A percentile compares a stretch with the other conserved stretches of the same genome.
phyloP scores from a whole-genome alignment of 2,329 filamentous ascomycete genomes.

The Teratosphaeriaceae sp. region DNA sequence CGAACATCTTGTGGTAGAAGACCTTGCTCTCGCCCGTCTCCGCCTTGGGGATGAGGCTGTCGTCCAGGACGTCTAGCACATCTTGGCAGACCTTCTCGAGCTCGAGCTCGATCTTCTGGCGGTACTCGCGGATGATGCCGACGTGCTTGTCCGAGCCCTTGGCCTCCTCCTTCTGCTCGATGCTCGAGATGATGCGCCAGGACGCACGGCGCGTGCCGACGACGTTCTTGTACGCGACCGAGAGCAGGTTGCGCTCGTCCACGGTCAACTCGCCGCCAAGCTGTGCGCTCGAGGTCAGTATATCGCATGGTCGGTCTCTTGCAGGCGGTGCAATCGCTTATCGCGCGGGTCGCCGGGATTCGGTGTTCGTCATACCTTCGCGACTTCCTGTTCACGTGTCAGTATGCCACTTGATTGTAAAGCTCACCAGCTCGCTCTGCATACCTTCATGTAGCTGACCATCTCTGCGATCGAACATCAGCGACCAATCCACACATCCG shows the following conservation, averaged over 20 bases:
- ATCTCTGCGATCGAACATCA: constrained; percentile 63
- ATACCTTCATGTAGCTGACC: constrained; percentile 99
- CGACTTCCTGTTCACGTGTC: too few species aligned
- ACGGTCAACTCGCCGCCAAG: constrained; percentile 64
- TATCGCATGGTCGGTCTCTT: too few species aligned
- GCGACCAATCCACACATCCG: neutral
- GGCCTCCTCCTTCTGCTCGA: constrained; percentile 99
- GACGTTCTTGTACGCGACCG: constrained; percentile 98
- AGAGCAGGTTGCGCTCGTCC: constrained; percentile 95
- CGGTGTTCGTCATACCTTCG: too few species aligned
- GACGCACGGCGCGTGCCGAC: constrained; percentile 94
- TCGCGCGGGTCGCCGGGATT: too few species aligned
- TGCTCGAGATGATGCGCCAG: constrained; percentile 97
- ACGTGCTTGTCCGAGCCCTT: constrained; percentile 96
- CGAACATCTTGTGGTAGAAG: constrained; percentile 99
- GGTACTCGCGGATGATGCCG: constrained; percentile 91
- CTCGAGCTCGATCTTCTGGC: constrained; percentile 95
- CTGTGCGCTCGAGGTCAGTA: too few species aligned
- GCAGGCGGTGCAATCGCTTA: too few species aligned
- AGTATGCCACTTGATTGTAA: too few species aligned
- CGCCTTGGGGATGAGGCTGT: constrained; percentile 89
- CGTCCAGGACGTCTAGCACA: constrained; percentile 88
- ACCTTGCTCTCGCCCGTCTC: constrained; percentile 97
- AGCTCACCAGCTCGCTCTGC: constrained; percentile 62
- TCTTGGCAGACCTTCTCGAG: constrained; percentile 97